Evolutionary conservation across 768 basidiomycete species (phyloP), one percentile per base, ranked within the genome.

Genomic region (Leccinum uliginosum): DNA sequence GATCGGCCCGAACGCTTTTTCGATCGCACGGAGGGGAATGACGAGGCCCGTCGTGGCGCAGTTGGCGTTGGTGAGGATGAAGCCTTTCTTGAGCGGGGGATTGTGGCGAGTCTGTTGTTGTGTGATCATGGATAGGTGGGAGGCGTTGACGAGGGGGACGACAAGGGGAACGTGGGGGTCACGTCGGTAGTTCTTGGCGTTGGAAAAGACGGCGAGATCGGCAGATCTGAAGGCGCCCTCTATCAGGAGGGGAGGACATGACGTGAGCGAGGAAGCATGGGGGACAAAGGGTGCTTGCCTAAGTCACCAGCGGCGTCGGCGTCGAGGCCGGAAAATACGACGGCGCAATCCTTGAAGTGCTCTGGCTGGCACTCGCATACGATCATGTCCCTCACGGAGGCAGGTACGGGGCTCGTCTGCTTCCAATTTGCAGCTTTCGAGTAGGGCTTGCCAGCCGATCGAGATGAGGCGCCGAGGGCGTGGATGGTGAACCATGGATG

Each of bases 31-130:
- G 63, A 98, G 85, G n/a, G 94, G 92, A 57, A 97, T 84, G 57
- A 93, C 92, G 67, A 87, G 80, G 44, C 90, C 95, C 1, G 97
- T 99, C 4, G 97, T 98, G 23, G 92, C 89, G 76, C 97, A 98
- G 76, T 98, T 99, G 63, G 97, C 97, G 71, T 99, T 99, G 56
- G 94, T 95, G 59, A 99, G 87, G 71, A 99, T 95, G 78, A 93
- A 98, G 3, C 97, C 97, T 62, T 83, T 85, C 66, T 80, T 82
- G 32, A 89, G 80, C 0, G 83, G 83, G 19, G 84, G 89, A 2
- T 78, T 73, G 62, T 90, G 87, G 15, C 82, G 75, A 2, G 83
- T 63, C 51, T 78, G 91, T 73, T 99, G 97, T 65, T 93, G 89
- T 0, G 82, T 78, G 65, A 99, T 78, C 63, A 98, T 90, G 62